Evolutionary conservation across 768 basidiomycete genomes (phyloP).

Genomic region (Gyrodon lividus): DNA sequence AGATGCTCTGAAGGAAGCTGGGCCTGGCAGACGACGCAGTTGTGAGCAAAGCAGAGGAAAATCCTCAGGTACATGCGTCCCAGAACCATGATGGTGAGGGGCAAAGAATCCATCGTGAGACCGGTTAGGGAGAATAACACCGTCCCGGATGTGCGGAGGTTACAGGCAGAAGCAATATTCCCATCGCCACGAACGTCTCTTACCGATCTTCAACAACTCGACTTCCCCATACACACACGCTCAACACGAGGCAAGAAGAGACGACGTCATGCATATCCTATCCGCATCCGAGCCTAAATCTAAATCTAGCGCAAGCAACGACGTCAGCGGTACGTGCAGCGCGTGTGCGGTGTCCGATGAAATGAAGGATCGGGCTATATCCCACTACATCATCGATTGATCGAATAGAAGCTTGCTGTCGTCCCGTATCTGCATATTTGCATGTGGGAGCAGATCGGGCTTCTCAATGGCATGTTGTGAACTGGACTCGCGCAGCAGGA

Average conservation of each 20-base stretch:
- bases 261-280: conserved; percentile 11
- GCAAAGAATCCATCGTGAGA: background rate
- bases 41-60: background rate
- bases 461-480: background rate
- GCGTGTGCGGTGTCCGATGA: conserved; percentile 1
- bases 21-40: background rate
- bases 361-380: conserved; percentile 15
- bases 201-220: conserved; percentile 4
- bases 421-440: background rate
- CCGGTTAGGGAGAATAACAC: background rate
- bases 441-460: background rate
- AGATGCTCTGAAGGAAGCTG: too few species aligned
- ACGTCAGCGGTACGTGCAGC: conserved; percentile 3
- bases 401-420: background rate
- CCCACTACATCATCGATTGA: background rate
- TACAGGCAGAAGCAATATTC: background rate
- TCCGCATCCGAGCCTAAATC: conserved; percentile 9
- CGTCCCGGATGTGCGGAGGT: background rate
- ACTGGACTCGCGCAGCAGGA: background rate
- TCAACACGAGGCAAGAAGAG: conserved; percentile 15
- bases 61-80: background rate
- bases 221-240: conserved; percentile 8
- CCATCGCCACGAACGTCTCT: conserved; percentile 2
- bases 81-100: too few species aligned
- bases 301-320: background rate